Percentiles rank a stretch among this genome's conserved stretches.
Conservation (phyloP, 805 yeast genomes). For the Jamesozyma piceae region DNA sequence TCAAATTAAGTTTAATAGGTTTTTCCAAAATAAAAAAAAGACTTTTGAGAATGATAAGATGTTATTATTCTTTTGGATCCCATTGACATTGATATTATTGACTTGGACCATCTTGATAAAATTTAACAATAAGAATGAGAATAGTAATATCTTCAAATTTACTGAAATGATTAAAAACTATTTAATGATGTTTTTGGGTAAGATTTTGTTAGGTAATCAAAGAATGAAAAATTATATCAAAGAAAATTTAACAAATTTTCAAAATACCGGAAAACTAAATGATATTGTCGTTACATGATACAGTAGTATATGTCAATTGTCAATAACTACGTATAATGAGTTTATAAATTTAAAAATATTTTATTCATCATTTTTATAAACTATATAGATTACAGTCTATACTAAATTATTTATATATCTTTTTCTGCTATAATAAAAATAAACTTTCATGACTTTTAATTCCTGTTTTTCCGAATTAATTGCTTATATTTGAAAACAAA, state of each 20-base stretch:
- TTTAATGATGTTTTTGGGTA: constrained; percentile 38
- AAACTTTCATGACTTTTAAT: too few relatives aligned
- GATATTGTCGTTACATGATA: constrained; percentile 9
- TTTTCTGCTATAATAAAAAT: too few relatives aligned
- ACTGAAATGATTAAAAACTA: constrained; percentile 31
- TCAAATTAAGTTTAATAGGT: constrained; percentile 31
- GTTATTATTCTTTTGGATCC: constrained; percentile 87
- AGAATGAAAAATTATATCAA: constrained; percentile 38
- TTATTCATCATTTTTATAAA: not conserved
- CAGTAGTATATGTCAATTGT: not conserved
- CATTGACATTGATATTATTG: constrained; percentile 51
- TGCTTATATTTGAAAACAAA: too few relatives aligned
- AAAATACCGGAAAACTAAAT: constrained; percentile 14
- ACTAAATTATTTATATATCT: too few relatives aligned
- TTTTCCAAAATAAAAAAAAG: constrained; percentile 37
- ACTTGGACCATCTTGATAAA: constrained; percentile 36
- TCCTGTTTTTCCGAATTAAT: too few relatives aligned
- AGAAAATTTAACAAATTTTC: constrained; percentile 25
- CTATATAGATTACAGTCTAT: not conserved
- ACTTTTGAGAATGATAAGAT: constrained; percentile 62
- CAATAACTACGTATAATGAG: not conserved
- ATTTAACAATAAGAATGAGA: constrained; percentile 31
- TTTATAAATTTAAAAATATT: not conserved
- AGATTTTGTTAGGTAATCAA: constrained; percentile 44
- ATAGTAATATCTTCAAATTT: constrained; percentile 18